These are phyloP conservation scores for Mucor lusitanicus DNA, from an alignment of 371 early-diverging fungal genomes.

Conservation along the genomic window DNA sequence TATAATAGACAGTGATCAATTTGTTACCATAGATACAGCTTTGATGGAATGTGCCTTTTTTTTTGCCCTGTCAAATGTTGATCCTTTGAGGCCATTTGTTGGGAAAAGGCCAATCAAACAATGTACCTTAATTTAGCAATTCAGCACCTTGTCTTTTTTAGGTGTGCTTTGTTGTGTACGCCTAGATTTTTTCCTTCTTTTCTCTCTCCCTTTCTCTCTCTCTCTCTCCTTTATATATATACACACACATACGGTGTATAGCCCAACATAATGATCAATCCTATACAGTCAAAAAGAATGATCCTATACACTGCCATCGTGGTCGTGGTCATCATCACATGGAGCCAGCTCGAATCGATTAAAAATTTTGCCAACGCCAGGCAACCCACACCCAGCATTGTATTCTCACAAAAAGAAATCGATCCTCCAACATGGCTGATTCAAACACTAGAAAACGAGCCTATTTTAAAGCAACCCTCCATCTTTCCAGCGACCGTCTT, in stretches of 20 bases:
- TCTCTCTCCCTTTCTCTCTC: background rate
- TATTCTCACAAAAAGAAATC: background rate
- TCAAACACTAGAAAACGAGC: slow-evolving; percentile 35
- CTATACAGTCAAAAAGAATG: background rate
- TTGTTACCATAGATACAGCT: background rate
- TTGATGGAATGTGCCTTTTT: no score
- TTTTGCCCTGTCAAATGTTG: background rate
- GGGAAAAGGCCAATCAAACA: background rate
- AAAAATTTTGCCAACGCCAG: background rate
- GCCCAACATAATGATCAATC: background rate
- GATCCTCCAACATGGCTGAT: slow-evolving; percentile 4
- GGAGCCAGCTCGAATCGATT: background rate
- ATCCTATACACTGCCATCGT: background rate
- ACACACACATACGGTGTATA: background rate
- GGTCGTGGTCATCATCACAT: background rate
- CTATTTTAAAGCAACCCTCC: slow-evolving; percentile 19
- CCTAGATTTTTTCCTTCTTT: background rate
- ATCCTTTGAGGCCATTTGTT: background rate
- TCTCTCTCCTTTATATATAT: background rate
- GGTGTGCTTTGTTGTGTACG: background rate
- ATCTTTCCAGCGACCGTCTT: background rate
- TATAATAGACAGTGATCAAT: background rate
- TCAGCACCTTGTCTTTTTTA: background rate
- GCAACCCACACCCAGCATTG: background rate
- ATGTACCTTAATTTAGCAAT: background rate